These are phyloP conservation scores for Arthrobotrys megalospora DNA, from an alignment of 2,329 filamentous ascomycete species.

Conservation along the genomic window DNA sequence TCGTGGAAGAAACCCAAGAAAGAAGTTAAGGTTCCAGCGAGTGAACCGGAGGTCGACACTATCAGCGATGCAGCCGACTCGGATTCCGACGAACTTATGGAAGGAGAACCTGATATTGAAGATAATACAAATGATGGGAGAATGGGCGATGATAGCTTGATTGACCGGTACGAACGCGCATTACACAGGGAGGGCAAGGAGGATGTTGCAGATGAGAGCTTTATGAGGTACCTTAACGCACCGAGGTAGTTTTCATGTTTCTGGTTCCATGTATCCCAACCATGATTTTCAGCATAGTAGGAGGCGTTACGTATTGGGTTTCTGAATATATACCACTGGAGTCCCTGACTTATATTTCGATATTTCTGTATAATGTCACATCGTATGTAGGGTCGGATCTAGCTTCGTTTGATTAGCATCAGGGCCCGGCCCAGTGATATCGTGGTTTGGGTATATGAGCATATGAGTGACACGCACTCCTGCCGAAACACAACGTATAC, in stretches of 20 bases:
- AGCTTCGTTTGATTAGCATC: too few species aligned
- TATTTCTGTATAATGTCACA: neutral
- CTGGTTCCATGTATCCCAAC: neutral
- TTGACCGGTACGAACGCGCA: constrained; percentile 63
- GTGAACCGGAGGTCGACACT: constrained; percentile 60
- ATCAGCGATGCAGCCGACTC: constrained; percentile 63
- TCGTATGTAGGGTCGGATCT: too few species aligned
- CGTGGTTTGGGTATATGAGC: too few species aligned
- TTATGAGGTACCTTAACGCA: constrained; percentile 63
- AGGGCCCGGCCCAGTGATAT: too few species aligned
- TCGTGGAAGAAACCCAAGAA: constrained; percentile 64
- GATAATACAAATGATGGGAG: constrained; percentile 51
- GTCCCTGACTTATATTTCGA: neutral
- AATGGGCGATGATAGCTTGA: constrained; percentile 61
- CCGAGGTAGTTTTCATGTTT: constrained; percentile 34
- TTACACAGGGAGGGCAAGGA: constrained; percentile 59
- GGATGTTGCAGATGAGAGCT: constrained; percentile 62
- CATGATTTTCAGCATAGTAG: constrained; percentile 32
- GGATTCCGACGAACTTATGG: constrained; percentile 63
- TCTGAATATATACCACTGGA: constrained; percentile 37
- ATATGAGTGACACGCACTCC: too few species aligned
- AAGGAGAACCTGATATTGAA: constrained; percentile 63
- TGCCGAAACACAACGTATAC: too few species aligned
- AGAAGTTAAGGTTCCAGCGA: constrained; percentile 58
- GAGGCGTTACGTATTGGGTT: constrained; percentile 44